These are phyloP conservation scores for Penicillium cataractarum DNA, from an alignment of 495 filamentous ascomycete genomes.

Conservation along the genomic window DNA sequence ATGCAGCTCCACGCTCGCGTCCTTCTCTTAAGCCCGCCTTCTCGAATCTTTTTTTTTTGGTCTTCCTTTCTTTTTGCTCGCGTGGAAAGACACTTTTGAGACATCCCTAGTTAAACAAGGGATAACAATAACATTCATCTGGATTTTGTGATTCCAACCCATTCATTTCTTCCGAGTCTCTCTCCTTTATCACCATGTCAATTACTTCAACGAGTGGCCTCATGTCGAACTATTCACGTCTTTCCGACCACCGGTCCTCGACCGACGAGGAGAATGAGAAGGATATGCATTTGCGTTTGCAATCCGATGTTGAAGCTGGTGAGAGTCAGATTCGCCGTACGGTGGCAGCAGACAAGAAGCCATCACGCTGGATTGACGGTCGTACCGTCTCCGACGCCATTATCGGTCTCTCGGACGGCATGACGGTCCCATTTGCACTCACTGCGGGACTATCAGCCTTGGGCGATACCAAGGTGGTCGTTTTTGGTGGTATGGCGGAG, in stretches of 20 bases:
- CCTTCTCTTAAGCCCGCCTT: neutral
- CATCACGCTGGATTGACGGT: conserved; percentile 43
- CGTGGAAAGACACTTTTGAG: neutral
- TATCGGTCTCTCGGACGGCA: conserved; percentile 62
- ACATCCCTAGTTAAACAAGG: neutral
- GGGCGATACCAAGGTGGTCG: conserved; percentile 57
- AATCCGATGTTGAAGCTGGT: conserved; percentile 26
- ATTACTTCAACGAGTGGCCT: conserved; percentile 40
- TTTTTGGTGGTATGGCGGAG: conserved; percentile 62
- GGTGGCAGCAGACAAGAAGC: conserved; percentile 14
- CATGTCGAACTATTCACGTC: conserved; percentile 43
- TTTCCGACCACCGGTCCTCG: conserved; percentile 36
- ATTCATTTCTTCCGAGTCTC: neutral
- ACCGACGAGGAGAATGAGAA: conserved; percentile 50
- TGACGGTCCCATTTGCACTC: conserved; percentile 64
- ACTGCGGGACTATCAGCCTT: conserved; percentile 59
- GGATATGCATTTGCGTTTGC: conserved; percentile 25
- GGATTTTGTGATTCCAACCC: neutral
- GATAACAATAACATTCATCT: neutral
- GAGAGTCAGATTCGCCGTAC: conserved; percentile 17
- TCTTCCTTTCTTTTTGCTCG: conserved; percentile 1
- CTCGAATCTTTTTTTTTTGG: neutral
- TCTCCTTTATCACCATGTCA: conserved; percentile 34
- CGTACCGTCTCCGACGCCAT: conserved; percentile 61
- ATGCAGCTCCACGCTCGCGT: neutral